Evolutionary conservation across 441 rosid species (phyloP).

Genomic region (Euphorbia celastroides): DNA sequence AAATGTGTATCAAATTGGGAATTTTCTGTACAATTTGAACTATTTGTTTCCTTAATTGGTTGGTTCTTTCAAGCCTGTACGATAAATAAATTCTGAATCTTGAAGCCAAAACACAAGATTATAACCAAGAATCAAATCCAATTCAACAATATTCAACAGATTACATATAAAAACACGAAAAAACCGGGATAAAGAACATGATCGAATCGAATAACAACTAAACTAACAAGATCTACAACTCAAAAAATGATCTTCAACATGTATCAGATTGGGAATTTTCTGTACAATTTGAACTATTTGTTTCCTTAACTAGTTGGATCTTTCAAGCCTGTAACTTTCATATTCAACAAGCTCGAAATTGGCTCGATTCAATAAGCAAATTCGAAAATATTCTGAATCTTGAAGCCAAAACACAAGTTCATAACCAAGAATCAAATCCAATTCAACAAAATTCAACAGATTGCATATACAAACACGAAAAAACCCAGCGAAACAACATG

Average conservation of each 20-base stretch:
- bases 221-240: background rate
- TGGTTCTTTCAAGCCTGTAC: too few species aligned
- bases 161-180: slow-evolving; percentile 9
- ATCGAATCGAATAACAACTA: background rate
- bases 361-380: too few species aligned
- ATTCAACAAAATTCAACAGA: background rate
- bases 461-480: slow-evolving; percentile 9
- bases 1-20: background rate
- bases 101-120: background rate
- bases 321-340: too few species aligned
- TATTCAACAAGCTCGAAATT: too few species aligned
- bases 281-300: too few species aligned
- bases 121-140: slow-evolving; percentile 1
- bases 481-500: background rate
- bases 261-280: too few species aligned
- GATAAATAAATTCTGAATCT: too few species aligned
- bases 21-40: background rate
- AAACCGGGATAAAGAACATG: background rate
- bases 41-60: background rate
- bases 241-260: background rate
- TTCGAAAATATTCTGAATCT: too few species aligned
- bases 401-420: background rate
- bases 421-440: slow-evolving; percentile 1
- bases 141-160: background rate
- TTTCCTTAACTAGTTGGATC: too few species aligned